Conservation (phyloP, 2,329 filamentous ascomycete species). For the Trichoderma sp. region DNA sequence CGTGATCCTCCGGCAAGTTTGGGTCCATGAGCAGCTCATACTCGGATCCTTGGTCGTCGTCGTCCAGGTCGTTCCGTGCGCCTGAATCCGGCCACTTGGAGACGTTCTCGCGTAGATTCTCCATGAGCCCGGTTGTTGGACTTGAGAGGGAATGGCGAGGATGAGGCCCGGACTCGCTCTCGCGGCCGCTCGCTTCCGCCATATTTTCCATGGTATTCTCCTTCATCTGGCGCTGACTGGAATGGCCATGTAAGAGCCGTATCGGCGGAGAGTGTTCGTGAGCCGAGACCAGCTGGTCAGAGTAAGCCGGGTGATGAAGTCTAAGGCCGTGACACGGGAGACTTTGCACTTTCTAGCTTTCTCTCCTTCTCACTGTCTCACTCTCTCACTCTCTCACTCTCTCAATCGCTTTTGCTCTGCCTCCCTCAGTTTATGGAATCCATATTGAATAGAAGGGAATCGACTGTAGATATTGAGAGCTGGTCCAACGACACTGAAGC, state of each 20-base stretch:
- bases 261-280: background rate
- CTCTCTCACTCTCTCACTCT: background rate
- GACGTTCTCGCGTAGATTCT: slow-evolving; percentile 40
- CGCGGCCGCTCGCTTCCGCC: slow-evolving; percentile 34
- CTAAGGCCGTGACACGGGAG: background rate
- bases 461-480: background rate
- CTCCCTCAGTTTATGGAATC: background rate
- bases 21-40: slow-evolving; percentile 61
- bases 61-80: slow-evolving; percentile 45
- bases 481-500: background rate
- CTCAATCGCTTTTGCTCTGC: background rate
- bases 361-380: background rate
- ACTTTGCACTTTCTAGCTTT: background rate
- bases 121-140: slow-evolving; percentile 33
- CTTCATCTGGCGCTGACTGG: background rate
- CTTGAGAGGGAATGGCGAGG: slow-evolving; percentile 37
- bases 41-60: slow-evolving; percentile 52
- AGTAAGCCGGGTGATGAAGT: background rate
- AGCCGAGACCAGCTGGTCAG: background rate
- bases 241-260: background rate
- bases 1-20: slow-evolving; percentile 48
- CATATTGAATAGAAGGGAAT: background rate
- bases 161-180: slow-evolving; percentile 32
- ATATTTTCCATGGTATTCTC: slow-evolving; percentile 6
- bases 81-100: slow-evolving; percentile 48